Evolutionary conservation across 257 asterid species (phyloP).

Genomic region (Solanum etuberosum): DNA sequence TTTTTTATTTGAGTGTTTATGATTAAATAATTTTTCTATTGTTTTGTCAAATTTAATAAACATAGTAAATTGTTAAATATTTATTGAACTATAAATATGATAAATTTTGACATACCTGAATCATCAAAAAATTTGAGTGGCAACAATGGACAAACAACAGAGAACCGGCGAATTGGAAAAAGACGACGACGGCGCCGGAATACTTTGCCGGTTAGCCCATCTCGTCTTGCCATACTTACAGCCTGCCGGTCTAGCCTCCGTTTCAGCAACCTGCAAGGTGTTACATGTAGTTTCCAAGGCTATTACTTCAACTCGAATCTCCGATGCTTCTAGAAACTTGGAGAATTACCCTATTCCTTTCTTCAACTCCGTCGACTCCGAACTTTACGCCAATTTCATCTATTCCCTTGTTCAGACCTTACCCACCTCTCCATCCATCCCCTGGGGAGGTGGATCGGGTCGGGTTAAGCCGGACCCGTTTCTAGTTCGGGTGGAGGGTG

Average conservation of each 20-base stretch:
- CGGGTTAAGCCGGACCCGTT: constrained; percentile 31
- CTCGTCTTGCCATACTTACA: constrained; percentile 56
- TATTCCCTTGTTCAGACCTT: constrained; percentile 52
- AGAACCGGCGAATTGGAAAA: background rate
- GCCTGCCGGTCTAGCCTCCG: constrained; percentile 40
- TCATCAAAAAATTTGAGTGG: background rate
- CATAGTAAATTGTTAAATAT: background rate
- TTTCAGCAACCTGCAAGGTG: constrained; percentile 54
- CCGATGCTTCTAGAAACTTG: constrained; percentile 56
- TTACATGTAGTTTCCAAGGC: constrained; percentile 27
- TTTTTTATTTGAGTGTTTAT: no score
- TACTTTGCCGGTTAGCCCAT: constrained; percentile 23
- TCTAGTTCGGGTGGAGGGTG: constrained; percentile 12
- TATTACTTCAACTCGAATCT: constrained; percentile 38
- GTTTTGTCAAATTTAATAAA: background rate
- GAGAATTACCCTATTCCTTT: constrained; percentile 63
- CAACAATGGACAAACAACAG: background rate
- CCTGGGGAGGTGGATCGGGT: constrained; percentile 31
- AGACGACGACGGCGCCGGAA: background rate
- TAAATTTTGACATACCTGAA: no score
- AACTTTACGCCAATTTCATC: constrained; percentile 51
- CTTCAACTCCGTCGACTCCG: constrained; percentile 29
- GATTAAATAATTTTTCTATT: no score
- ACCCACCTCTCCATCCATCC: background rate
- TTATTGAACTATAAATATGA: no score